Conservation (phyloP, 768 basidiomycete genomes). For the Suillus luteus region DNA sequence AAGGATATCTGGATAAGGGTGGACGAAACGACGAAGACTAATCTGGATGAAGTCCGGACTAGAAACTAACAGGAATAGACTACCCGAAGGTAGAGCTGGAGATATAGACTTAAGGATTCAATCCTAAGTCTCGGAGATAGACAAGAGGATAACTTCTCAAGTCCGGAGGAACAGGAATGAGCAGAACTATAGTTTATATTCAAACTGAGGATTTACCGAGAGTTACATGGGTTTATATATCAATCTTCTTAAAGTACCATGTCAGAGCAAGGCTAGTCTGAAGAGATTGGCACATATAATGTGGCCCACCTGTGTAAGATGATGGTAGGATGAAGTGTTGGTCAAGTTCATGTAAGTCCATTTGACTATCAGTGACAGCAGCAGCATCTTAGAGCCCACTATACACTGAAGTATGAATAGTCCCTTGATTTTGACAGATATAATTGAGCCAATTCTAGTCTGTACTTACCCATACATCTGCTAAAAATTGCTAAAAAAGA, state of each 20-base stretch:
- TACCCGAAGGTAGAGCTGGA: too few relatives aligned
- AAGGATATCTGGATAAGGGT: too few relatives aligned
- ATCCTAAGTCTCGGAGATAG: too few relatives aligned
- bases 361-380: not conserved
- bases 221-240: too few relatives aligned
- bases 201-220: too few relatives aligned
- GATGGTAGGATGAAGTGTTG: conserved; percentile 1
- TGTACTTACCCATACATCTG: not conserved
- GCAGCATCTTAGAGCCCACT: not conserved
- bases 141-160: too few relatives aligned
- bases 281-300: not conserved
- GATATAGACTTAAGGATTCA: too few relatives aligned
- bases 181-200: too few relatives aligned
- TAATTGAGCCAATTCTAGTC: not conserved
- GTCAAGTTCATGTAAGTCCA: not conserved
- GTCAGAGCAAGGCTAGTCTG: not conserved
- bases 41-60: too few relatives aligned
- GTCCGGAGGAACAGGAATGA: too few relatives aligned
- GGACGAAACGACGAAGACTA: too few relatives aligned
- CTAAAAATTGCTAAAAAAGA: not conserved
- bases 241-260: not conserved
- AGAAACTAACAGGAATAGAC: too few relatives aligned
- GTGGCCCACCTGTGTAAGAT: not conserved
- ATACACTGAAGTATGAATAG: not conserved
- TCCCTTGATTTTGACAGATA: not conserved